These are phyloP conservation scores for Hemileccinum impolitum DNA, from an alignment of 768 basidiomycete genomes.

Conservation along the genomic window DNA sequence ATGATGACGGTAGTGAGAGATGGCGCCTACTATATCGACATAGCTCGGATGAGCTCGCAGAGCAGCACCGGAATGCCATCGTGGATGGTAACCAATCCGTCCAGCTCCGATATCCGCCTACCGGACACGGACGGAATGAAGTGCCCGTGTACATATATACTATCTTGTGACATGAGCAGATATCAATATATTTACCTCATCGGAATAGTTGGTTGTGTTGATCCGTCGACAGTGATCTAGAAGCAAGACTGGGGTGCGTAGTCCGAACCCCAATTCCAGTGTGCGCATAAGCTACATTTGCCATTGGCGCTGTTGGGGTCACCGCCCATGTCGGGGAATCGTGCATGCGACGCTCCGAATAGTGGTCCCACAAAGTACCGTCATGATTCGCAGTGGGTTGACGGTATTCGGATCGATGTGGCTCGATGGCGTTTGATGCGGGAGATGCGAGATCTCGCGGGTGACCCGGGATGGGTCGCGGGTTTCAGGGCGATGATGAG, in stretches of 20 bases:
- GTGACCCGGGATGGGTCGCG: neutral
- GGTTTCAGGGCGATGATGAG: neutral
- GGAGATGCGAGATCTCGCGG: neutral
- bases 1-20: neutral
- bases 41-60: neutral
- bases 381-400: conserved; percentile 15
- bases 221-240: neutral
- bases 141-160: neutral
- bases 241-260: conserved; percentile 3
- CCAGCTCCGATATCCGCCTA: conserved; percentile 11
- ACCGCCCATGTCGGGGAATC: neutral
- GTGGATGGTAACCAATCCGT: conserved; percentile 7
- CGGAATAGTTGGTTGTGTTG: neutral
- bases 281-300: conserved; percentile 5
- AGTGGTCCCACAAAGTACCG: too few relatives aligned
- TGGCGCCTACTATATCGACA: conserved; percentile 2
- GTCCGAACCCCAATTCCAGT: conserved; percentile 9
- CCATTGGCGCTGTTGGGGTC: conserved; percentile 5
- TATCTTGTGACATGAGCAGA: too few relatives aligned
- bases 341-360: too few relatives aligned
- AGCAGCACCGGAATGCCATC: neutral
- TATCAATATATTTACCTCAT: conserved; percentile 13
- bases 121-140: neutral
- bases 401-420: neutral
- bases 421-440: neutral